Conservation (phyloP, 225 moss, liverwort and hornwort species). For the Neckera pumila region DNA sequence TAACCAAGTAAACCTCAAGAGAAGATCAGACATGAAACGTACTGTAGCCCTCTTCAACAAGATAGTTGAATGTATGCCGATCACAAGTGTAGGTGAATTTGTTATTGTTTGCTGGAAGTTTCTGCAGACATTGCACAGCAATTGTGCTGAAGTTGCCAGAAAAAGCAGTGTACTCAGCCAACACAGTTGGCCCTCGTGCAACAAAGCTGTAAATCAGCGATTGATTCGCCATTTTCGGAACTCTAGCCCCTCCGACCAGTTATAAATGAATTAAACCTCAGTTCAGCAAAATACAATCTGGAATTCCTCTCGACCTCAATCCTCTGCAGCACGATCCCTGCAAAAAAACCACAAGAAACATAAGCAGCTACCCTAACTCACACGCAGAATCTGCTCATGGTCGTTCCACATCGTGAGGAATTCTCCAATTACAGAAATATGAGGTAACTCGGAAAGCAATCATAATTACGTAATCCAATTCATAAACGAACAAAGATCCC, state of each 20-base stretch:
- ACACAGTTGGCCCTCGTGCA: conserved; percentile 39
- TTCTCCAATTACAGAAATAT: too few relatives aligned
- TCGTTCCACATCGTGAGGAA: neutral
- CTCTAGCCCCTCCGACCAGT: neutral
- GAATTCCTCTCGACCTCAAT: neutral
- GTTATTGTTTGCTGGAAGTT: conserved; percentile 56
- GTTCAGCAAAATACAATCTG: neutral
- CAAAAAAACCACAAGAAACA: neutral
- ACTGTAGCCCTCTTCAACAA: conserved; percentile 65
- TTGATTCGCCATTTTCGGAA: conserved; percentile 30
- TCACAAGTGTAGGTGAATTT: conserved; percentile 63
- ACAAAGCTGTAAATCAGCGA: conserved; percentile 60
- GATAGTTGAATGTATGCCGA: conserved; percentile 60
- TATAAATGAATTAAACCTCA: neutral
- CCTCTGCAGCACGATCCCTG: neutral
- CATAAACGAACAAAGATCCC: neutral
- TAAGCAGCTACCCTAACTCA: neutral
- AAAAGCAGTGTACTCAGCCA: conserved; percentile 54
- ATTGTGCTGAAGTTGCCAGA: conserved; percentile 62
- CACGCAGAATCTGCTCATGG: neutral
- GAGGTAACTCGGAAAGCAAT: neutral
- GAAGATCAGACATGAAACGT: neutral
- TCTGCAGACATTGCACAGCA: conserved; percentile 61
- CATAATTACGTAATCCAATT: neutral
- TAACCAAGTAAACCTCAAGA: neutral